Base-by-base conservation (phyloP, 2,329 filamentous ascomycete species). In the Neopestalotiopsis sp. region DNA sequence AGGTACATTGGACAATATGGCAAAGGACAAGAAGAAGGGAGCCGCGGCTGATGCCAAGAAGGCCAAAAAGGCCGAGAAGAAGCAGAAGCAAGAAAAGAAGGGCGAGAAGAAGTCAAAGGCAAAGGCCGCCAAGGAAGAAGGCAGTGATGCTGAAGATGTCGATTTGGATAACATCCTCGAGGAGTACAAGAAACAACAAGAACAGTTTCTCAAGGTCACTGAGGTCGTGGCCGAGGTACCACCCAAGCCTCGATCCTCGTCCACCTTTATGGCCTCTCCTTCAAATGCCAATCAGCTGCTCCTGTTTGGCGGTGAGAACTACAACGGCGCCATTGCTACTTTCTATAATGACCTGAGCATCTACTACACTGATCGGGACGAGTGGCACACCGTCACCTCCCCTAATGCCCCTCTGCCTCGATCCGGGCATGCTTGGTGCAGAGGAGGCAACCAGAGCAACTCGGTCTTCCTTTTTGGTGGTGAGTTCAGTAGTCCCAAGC, bases 251-350 rank as follows among this genome's bases (percentile, higher is more conserved):
- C 90, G 96, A 66, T 90, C 92, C 28, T 95, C 94, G 6, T 89
- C 94, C 7, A 94, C 93, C 0, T 83, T 99, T 69, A 87, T 98
- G 73, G 94, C 94, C 24, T 95, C 92, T 52, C 96, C 96, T 1
- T 89, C 91, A 40, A 95, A 97, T 81, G 89, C 88, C 75, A 97
- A 96, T 80, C 94, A 97, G 78, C 83, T 99, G 68, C 90, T 98
- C 73, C 83, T 98, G 4, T 99, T 97, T 80, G 96, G 95, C 17
- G 96, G 96, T 72, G 96, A 99, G 84, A 97, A 95, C 78, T 98
- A 94, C 83, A 97, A 98, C 81, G 96, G 96, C 4, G 92, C 93
- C 2, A 84, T 96, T 68, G 96, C 95, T 3, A 89, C 87, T 63
- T 91, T 91, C 79, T 91, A 86, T 80, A 90, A 91, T 77, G 89